Conservation (phyloP, 768 basidiomycete species). For the Lactarius pseudohatsudake region DNA sequence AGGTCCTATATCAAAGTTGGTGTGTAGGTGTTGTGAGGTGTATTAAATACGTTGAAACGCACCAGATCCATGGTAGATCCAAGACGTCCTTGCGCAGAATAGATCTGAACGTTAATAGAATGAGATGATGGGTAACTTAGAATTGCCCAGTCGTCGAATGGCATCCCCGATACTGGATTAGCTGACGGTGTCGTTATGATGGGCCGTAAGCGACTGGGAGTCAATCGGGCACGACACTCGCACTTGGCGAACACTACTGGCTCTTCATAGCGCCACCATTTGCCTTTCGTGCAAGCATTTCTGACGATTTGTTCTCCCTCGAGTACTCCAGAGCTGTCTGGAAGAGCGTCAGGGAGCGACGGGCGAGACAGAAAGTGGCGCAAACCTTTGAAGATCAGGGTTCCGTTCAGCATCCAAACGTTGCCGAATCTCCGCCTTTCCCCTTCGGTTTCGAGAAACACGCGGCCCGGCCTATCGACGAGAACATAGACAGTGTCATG, state of each 20-base stretch:
- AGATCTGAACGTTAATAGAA: background rate
- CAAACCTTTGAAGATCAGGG: slow-evolving; percentile 16
- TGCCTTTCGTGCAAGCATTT: background rate
- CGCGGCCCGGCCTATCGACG: slow-evolving; percentile 2
- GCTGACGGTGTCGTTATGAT: background rate
- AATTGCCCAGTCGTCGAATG: slow-evolving; percentile 6
- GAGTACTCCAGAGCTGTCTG: slow-evolving; percentile 9
- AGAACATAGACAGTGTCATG: slow-evolving; percentile 10
- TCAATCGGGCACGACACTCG: background rate
- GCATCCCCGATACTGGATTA: background rate
- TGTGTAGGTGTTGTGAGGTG: background rate
- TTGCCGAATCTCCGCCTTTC: slow-evolving; percentile 1
- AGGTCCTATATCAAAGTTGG: background rate
- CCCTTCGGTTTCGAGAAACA: slow-evolving; percentile 6
- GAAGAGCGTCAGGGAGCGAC: background rate
- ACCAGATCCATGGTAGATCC: background rate
- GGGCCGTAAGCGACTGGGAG: background rate
- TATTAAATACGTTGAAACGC: background rate
- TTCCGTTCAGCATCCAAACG: background rate
- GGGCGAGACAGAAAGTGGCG: background rate
- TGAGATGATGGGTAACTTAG: background rate
- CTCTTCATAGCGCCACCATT: background rate
- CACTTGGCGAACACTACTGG: background rate
- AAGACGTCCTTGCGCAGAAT: background rate
- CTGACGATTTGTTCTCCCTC: slow-evolving; percentile 12